phyloP scores from a whole-genome alignment of 2,329 filamentous ascomycete genomes.

The Arthroderma sp. region DNA sequence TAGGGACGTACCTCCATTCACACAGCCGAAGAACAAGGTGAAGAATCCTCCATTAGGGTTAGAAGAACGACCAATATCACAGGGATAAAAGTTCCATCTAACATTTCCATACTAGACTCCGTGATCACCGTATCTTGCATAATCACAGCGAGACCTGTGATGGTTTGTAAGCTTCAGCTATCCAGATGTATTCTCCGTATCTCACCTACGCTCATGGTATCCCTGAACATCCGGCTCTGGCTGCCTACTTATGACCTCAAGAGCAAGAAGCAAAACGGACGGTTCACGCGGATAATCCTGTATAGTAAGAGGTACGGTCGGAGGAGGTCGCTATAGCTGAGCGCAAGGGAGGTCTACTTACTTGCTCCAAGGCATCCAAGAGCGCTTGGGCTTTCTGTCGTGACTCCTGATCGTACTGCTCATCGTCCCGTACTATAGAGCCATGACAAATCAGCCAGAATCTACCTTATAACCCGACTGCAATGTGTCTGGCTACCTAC shows the following conservation, averaged over 20 bases:
- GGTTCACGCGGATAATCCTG: constrained; percentile 50
- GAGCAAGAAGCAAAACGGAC: constrained; percentile 51
- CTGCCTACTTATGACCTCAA: constrained; percentile 48
- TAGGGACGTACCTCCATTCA: constrained; percentile 38
- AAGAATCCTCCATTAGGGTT: constrained; percentile 35
- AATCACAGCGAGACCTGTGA: constrained; percentile 45
- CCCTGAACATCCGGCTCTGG: constrained; percentile 22
- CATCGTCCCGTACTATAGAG: no score
- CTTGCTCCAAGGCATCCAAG: constrained; percentile 38
- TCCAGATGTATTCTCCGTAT: not conserved
- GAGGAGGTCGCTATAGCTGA: no score
- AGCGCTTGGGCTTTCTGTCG: not conserved
- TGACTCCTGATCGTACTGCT: no score
- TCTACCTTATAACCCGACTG: no score
- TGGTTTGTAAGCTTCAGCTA: not conserved
- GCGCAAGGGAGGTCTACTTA: constrained; percentile 3
- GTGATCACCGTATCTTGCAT: constrained; percentile 47
- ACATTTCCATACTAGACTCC: constrained; percentile 50
- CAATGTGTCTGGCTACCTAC: no score
- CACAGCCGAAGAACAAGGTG: constrained; percentile 55
- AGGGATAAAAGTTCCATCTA: constrained; percentile 8
- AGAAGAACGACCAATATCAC: not conserved
- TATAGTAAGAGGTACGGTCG: constrained; percentile 5
- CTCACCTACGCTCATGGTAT: constrained; percentile 29
- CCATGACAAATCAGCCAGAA: no score